phyloP scores from a whole-genome alignment of 2,329 filamentous ascomycete genomes.

The Dothidotthia symphoricarpi region DNA sequence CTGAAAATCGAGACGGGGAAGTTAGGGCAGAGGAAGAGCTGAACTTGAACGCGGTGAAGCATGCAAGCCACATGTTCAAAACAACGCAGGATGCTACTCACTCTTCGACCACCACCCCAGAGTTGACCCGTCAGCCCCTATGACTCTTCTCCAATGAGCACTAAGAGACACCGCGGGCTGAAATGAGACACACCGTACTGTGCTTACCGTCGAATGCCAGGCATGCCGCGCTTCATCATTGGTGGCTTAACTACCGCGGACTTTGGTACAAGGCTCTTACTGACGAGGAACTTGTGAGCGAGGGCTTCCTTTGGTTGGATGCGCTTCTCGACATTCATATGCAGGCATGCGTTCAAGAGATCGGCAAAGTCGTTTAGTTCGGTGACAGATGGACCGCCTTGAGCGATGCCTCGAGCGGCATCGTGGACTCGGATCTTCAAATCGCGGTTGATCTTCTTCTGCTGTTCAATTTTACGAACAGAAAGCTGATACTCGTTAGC shows the following conservation, averaged over 20 bases:
- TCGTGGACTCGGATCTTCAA: conserved; percentile 74
- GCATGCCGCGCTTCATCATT: conserved; percentile 22
- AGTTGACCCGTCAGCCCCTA: too few species aligned
- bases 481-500: conserved; percentile 54
- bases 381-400: conserved; percentile 62
- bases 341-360: conserved; percentile 81
- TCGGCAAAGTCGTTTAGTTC: conserved; percentile 84
- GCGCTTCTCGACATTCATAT: conserved; percentile 88
- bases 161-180: too few species aligned
- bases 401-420: conserved; percentile 70
- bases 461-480: conserved; percentile 63
- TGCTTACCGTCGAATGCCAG: conserved; percentile 17
- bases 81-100: too few species aligned
- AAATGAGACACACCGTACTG: too few species aligned
- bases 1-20: too few species aligned
- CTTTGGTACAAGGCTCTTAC: conserved; percentile 21
- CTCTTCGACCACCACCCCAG: too few species aligned
- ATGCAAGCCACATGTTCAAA: too few species aligned
- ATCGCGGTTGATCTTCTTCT: conserved; percentile 62
- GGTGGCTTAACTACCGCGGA: conserved; percentile 30
- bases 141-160: too few species aligned
- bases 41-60: too few species aligned
- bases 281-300: conserved; percentile 80
- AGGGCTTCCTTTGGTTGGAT: conserved; percentile 84
- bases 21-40: too few species aligned